Base-by-base conservation (phyloP, 148 eudicot genomes). In the Rhododendron mucronatum region DNA sequence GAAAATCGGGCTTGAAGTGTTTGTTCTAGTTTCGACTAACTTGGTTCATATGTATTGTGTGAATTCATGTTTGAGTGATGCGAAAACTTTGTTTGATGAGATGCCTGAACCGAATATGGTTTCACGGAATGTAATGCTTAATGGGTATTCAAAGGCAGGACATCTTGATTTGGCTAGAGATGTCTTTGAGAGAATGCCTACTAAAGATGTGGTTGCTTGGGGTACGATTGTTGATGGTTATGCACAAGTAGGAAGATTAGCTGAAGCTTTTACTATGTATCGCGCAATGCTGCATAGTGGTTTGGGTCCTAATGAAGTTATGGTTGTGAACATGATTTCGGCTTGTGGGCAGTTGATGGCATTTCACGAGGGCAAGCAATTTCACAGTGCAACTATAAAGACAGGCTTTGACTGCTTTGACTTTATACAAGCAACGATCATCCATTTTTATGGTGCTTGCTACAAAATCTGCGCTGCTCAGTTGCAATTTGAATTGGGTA, bases 91-190 rank as follows among this genome's bases (percentile, higher is more conserved):
- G 77, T 96, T 96, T 86, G 88, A 87, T 90, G 93, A 91, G 74
- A 96, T 96, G 93, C 84, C 88, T 30, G 95, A 94, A 73, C 92
- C 82, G 86, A 96, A 94, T 89, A 84, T 92, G 48, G 98, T 96
- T 91, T 86, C 97, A 0, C 92, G 94, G 96, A 96, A 96, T 91
- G 98, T 96, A 63, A 92, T 96, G 98, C 83, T 96, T 88, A 96
- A 96, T 91, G 98, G 98, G 74, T 96, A 94, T 84, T 88, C 93
- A 0, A 96, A 96, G 87, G 95, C 90, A 1, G 90, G 90, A 63
- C 47, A 88, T 67, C 79, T 92, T 76, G 93, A 91, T 86, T 87
- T 84, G 81, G 97, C 93, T 13, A 92, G 90, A 86, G 92, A 87
- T 81, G 81, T 96, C 73, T 96, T 96, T 91, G 97, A 94, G 51